Conservation (phyloP, 192 early-diverging fungal species). For the Jimgerdemannia flammicorona region DNA sequence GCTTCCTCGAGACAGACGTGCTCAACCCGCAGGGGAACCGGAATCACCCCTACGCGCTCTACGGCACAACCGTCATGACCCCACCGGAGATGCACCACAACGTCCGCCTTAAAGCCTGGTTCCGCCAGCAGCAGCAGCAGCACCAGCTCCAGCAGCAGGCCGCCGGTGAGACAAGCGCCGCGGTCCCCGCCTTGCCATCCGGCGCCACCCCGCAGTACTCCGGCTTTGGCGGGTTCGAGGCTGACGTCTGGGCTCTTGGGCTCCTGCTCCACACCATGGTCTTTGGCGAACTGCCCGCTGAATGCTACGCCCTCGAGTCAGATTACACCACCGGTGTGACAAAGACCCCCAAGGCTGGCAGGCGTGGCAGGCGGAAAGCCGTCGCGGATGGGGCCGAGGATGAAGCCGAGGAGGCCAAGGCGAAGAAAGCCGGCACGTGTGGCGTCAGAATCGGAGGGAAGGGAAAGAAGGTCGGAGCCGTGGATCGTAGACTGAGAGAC, state of each 20-base stretch:
- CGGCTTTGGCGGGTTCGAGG: constrained; percentile 13
- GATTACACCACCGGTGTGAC: background rate
- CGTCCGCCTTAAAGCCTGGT: constrained; percentile 1
- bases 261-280: constrained; percentile 13
- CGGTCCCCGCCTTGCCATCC: background rate
- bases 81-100: constrained; percentile 17
- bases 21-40: background rate
- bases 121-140: background rate
- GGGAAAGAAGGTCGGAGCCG: background rate
- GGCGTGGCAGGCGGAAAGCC: background rate
- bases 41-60: constrained; percentile 7
- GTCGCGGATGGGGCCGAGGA: constrained; percentile 4
- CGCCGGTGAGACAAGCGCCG: background rate
- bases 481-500: constrained; percentile 3
- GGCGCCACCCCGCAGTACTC: constrained; percentile 4
- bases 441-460: constrained; percentile 12
- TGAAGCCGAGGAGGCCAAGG: background rate
- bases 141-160: background rate
- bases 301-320: constrained; percentile 7
- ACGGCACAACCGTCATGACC: constrained; percentile 16
- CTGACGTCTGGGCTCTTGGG: constrained; percentile 13
- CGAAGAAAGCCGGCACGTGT: constrained; percentile 12
- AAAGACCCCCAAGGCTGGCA: background rate
- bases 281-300: constrained; percentile 9
- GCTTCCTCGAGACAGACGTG: background rate